A percentile compares a stretch with the other conserved stretches of the same genome.
These are phyloP conservation scores for Arthrocladium fulminans DNA, from an alignment of 2,329 filamentous ascomycete species.

Conservation along the genomic window DNA sequence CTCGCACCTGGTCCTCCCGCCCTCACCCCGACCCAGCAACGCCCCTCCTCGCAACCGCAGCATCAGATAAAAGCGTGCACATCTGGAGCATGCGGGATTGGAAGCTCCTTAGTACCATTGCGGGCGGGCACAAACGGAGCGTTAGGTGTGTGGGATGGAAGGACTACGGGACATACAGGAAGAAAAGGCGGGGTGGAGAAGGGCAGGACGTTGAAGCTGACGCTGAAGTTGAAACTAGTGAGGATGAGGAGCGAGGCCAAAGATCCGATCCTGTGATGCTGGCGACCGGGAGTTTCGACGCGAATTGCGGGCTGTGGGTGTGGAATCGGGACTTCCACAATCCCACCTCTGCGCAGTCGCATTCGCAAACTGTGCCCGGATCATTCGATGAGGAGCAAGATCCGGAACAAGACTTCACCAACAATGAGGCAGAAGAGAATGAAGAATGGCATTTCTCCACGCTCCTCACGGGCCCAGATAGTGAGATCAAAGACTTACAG, in stretches of 20 bases:
- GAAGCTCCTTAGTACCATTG: slow-evolving; percentile 66
- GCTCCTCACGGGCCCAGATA: slow-evolving; percentile 89
- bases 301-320: slow-evolving; percentile 75
- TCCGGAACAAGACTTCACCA: slow-evolving; percentile 28
- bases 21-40: slow-evolving; percentile 66
- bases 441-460: slow-evolving; percentile 91
- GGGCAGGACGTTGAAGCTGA: no score
- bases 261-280: slow-evolving; percentile 58
- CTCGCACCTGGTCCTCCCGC: slow-evolving; percentile 72
- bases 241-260: slow-evolving; percentile 29
- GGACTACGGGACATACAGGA: slow-evolving; percentile 14
- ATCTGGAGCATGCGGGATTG: slow-evolving; percentile 81
- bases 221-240: not conserved
- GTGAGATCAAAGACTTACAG: slow-evolving; percentile 80
- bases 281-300: slow-evolving; percentile 88
- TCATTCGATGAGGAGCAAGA: slow-evolving; percentile 28
- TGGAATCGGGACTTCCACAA: slow-evolving; percentile 15
- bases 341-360: not conserved
- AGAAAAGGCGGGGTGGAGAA: slow-evolving; percentile 5
- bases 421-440: slow-evolving; percentile 49
- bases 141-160: slow-evolving; percentile 87
- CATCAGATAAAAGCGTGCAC: slow-evolving; percentile 75
- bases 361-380: not conserved
- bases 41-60: slow-evolving; percentile 80
- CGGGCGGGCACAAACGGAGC: slow-evolving; percentile 82